Evolutionary conservation across 345 rosid genomes (phyloP).

Genomic region (Aquilaria malaccensis): DNA sequence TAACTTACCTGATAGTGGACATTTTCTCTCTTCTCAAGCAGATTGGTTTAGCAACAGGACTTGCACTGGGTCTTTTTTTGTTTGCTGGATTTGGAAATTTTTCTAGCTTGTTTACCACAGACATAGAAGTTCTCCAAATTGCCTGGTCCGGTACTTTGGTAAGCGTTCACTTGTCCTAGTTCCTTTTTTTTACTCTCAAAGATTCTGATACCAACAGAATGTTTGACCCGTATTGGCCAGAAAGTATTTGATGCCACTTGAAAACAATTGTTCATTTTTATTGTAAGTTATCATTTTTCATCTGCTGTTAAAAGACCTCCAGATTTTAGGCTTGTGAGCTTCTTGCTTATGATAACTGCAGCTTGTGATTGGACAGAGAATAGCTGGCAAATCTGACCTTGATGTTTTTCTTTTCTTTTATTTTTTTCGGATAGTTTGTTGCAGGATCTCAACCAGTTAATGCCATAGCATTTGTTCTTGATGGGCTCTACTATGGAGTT

Average conservation of each 20-base stretch:
- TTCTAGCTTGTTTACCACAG: conserved; percentile 63
- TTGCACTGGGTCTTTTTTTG: conserved; percentile 56
- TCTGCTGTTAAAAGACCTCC: too few species aligned
- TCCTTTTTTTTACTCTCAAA: not conserved
- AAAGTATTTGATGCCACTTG: not conserved
- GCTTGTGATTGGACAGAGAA: not conserved
- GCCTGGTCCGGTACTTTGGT: conserved; percentile 73
- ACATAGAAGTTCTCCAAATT: conserved; percentile 74
- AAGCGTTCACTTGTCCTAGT: conserved; percentile 20
- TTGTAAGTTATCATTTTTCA: not conserved
- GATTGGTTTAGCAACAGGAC: conserved; percentile 78
- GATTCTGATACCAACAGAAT: conserved; percentile 3
- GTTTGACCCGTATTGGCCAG: not conserved
- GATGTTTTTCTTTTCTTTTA: not conserved
- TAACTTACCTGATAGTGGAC: conserved; percentile 5
- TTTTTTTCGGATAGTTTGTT: conserved; percentile 51
- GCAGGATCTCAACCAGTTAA: conserved; percentile 94
- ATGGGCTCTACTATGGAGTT: conserved; percentile 92
- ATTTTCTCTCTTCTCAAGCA: conserved; percentile 22
- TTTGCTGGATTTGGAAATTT: conserved; percentile 70
- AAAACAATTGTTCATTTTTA: not conserved
- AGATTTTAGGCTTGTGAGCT: not conserved
- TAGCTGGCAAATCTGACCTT: conserved; percentile 3
- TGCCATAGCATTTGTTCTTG: conserved; percentile 83
- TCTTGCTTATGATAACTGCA: not conserved